Evolutionary conservation across 2,329 filamentous ascomycete species (phyloP), one percentile per base, ranked within the genome.

Genomic region (Diplocarpon mali): DNA sequence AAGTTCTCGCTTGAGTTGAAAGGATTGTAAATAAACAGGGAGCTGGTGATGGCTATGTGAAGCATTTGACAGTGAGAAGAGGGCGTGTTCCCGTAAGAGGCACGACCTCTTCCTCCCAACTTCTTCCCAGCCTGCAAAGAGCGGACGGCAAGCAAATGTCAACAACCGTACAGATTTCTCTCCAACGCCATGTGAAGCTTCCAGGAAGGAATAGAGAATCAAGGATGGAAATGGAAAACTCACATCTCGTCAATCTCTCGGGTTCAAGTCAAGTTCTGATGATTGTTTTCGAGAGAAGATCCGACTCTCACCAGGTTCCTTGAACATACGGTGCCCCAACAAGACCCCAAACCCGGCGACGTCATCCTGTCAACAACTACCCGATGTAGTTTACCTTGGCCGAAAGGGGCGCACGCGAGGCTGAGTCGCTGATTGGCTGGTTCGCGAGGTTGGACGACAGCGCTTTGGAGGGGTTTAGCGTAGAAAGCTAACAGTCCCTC

Each of bases 311-410:
- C 9, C 32, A 29, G 35, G 40, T 24, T 42, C 8, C 29, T 42
- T 31, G 16, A 32, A 12, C 11, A 28, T n/a, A 35, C n/a, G n/a
- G n/a, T n/a, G n/a, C n/a, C 40, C 40, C 40, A 24, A 3, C 20
- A 24, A 24, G 20, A 4, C 40, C 16, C 40, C 40, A 43, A 13
- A 11, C 5, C 30, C 15, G 12, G 11, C 28, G 41, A 43, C 41
- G 41, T 43, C 41, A 43, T 43, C 24, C 12, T 24, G 11, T 10
- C 35, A 38, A 37, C 41, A 37, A 37, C 35, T 43, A 43, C 41
- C 41, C 41, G 35, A 43, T 37, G 27, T 24, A 32, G 41, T 27
- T 32, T 13, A 32, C 7, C 3, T 16, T 24, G n/a, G 11, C 29
- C 24, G 11, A 20, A 15, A 38, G 37, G 20, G 20, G 27, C n/a